These are phyloP conservation scores for Yamadazyma dendronema DNA, from an alignment of 1,139 yeast genomes.

Conservation along the genomic window DNA sequence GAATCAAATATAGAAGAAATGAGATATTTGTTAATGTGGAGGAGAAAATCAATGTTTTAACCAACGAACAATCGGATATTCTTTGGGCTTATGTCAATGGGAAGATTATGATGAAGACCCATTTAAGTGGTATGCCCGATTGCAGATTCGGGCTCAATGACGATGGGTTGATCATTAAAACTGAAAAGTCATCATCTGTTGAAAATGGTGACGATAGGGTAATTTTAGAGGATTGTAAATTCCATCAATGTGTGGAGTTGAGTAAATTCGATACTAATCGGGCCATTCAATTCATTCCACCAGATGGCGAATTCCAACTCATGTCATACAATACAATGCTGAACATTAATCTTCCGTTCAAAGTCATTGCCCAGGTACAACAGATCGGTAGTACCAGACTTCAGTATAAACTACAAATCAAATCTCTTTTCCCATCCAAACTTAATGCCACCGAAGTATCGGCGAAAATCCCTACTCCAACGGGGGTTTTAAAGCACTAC, in stretches of 20 bases:
- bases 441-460: constrained; percentile 64
- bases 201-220: constrained; percentile 26
- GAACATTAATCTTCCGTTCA: constrained; percentile 70
- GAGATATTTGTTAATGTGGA: constrained; percentile 76
- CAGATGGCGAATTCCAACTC: constrained; percentile 90
- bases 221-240: constrained; percentile 72
- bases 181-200: constrained; percentile 3
- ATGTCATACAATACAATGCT: constrained; percentile 66
- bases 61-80: constrained; percentile 58
- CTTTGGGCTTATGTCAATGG: constrained; percentile 79
- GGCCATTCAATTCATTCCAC: constrained; percentile 83
- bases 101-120: constrained; percentile 66
- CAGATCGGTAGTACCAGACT: constrained; percentile 49
- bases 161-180: constrained; percentile 25
- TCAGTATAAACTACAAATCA: constrained; percentile 58
- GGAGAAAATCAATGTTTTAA: constrained; percentile 70
- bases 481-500: constrained; percentile 52
- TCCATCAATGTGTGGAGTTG: constrained; percentile 87
- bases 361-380: constrained; percentile 59
- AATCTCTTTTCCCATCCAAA: constrained; percentile 62
- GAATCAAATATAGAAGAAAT: constrained; percentile 77
- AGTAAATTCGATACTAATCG: constrained; percentile 78
- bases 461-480: constrained; percentile 69
- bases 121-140: constrained; percentile 71
- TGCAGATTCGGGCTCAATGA: constrained; percentile 66